Base-by-base conservation (phyloP, 2,329 filamentous ascomycete genomes). In the Aureobasidium sp. region DNA sequence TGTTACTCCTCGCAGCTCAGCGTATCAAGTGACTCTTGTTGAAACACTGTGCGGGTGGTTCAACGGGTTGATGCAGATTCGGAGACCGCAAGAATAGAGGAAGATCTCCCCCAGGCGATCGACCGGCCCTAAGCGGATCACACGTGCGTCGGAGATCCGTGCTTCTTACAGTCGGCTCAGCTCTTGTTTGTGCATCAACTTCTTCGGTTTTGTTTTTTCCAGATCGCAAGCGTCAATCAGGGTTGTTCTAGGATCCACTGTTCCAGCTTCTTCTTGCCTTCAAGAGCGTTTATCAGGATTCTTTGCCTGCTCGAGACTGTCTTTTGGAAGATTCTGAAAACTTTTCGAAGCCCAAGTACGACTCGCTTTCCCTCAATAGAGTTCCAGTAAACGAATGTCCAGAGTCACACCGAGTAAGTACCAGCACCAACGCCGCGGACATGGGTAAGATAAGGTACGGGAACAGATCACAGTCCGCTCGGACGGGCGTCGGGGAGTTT, bases 21-120 rank as follows among this genome's bases (percentile, higher is more conserved):
- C 13, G 25, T 27, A 42, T 16, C 32, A 11, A 10, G 15, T 54
- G 50, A 54, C 50, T 41, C 50, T 54, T 39, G 37, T 8, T 54
- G 50, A 54, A 54, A 54, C 50, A 42, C 50, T 30, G 34, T 21
- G 37, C 50, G 50, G 37, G 36, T 42, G 50, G 50, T n/a, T 54
- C 50, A 54, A 54, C 50, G 37, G 21, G 37, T n/a, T 42, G 37
- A 32, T 30, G 34, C 27, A 32, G 21, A 21, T 27, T 29, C 21
- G 21, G 21, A 21, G 50, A 37, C 21, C 29, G 49, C 30, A 25
- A n/a, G 15, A 34, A 32, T 10, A 3, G 34, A 53, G 13, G 25
- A 54, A 54, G 50, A 54, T 42, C 50, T 42, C 50, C 37, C 50
- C 50, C 42, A 27, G 27, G 37, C 27, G 27, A 53, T 53, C 50